Evolutionary conservation across 768 basidiomycete genomes (phyloP).

Genomic region (Rhodotorula graminis): DNA sequence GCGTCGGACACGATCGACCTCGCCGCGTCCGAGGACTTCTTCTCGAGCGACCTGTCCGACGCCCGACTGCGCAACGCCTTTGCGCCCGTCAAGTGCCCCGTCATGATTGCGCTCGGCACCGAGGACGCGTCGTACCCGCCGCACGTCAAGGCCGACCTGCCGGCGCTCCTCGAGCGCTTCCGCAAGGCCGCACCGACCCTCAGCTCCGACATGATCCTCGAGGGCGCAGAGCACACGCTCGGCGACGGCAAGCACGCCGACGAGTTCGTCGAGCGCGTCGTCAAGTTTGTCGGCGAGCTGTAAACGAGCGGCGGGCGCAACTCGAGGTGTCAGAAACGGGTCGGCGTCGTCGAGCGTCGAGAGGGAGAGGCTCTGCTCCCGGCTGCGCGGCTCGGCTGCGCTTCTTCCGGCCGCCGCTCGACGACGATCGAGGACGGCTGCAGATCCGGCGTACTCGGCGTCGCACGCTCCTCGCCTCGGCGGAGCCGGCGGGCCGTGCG

Average conservation of each 20-base stretch:
- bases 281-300: not conserved
- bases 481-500: too few relatives aligned
- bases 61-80: not conserved
- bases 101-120: not conserved
- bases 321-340: too few relatives aligned
- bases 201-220: not conserved
- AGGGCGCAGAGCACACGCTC: not conserved
- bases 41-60: conserved; percentile 9
- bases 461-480: too few relatives aligned
- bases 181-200: not conserved
- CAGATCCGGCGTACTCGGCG: too few relatives aligned
- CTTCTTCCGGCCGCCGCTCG: too few relatives aligned
- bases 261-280: not conserved
- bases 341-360: too few relatives aligned
- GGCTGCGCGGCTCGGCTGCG: too few relatives aligned
- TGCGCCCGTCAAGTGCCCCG: not conserved
- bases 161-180: conserved; percentile 1
- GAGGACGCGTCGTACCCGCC: not conserved
- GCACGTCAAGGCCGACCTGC: not conserved
- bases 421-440: too few relatives aligned
- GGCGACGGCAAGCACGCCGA: not conserved
- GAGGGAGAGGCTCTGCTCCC: too few relatives aligned
- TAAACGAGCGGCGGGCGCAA: not conserved
- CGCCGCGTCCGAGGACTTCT: not conserved
- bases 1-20: not conserved